Conservation (phyloP, 805 yeast species). For the Clavispora vitiphila region DNA sequence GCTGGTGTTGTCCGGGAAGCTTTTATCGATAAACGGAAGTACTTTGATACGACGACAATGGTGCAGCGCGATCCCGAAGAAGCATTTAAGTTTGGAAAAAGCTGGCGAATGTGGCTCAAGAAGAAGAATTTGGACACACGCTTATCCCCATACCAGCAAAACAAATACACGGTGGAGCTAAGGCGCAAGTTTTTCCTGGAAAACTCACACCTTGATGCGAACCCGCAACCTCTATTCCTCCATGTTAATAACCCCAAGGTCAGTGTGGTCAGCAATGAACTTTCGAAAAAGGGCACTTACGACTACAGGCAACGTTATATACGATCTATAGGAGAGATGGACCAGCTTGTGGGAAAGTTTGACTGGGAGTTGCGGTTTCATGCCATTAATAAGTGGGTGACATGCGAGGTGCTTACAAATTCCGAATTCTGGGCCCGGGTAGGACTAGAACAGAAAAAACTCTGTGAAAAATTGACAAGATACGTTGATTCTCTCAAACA, state of each 20-base stretch:
- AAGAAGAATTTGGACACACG: conserved; percentile 22
- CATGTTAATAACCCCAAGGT: conserved; percentile 32
- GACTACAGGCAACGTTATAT: conserved; percentile 21
- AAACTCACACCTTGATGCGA: conserved; percentile 1
- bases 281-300: conserved; percentile 10
- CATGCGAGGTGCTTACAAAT: conserved; percentile 24
- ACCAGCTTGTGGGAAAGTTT: conserved; percentile 11
- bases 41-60: conserved; percentile 24
- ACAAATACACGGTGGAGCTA: conserved; percentile 22
- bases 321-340: conserved; percentile 17
- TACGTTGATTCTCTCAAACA: conserved; percentile 10
- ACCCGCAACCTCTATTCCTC: conserved; percentile 25
- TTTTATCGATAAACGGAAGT: conserved; percentile 6
- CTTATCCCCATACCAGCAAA: conserved; percentile 26
- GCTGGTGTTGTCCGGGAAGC: conserved; percentile 11
- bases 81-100: conserved; percentile 12
- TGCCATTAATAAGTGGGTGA: conserved; percentile 26
- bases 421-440: conserved; percentile 19
- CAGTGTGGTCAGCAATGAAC: conserved; percentile 22
- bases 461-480: conserved; percentile 6
- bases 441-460: conserved; percentile 9
- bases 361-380: conserved; percentile 36
- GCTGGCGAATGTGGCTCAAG: conserved; percentile 25
- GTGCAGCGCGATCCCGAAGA: conserved; percentile 29
- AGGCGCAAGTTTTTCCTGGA: conserved; percentile 15